Conservation (phyloP, 495 filamentous ascomycete genomes). For the Parmelia sp. region DNA sequence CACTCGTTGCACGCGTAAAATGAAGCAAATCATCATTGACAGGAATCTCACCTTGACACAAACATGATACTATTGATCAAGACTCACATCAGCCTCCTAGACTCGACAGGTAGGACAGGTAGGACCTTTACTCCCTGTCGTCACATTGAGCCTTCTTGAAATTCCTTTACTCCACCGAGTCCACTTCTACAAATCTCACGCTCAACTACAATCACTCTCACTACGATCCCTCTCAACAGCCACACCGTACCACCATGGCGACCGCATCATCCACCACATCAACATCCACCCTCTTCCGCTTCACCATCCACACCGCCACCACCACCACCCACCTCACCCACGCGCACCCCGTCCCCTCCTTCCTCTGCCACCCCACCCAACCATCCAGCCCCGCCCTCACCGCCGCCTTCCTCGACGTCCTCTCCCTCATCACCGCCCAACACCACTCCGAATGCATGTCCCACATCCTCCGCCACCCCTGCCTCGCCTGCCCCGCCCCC, state of each 20-base stretch:
- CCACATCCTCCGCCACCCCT: conserved; percentile 13
- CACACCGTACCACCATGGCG: conserved; percentile 7
- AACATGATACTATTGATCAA: too few species aligned
- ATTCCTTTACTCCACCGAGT: not conserved
- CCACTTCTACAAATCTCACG: not conserved
- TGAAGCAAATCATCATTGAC: too few species aligned
- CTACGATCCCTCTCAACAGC: not conserved
- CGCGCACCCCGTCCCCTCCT: conserved; percentile 19
- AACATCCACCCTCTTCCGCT: conserved; percentile 14
- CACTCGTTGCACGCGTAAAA: too few species aligned
- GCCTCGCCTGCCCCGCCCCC: conserved; percentile 11
- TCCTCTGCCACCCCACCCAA: conserved; percentile 11
- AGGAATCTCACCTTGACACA: too few species aligned
- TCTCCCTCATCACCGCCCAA: conserved; percentile 17
- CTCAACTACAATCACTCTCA: not conserved
- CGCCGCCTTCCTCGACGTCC: conserved; percentile 17
- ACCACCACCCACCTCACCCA: conserved; percentile 1
- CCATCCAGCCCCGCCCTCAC: conserved; percentile 1
- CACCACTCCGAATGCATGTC: conserved; percentile 18
- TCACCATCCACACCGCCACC: conserved; percentile 8
- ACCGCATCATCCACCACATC: conserved; percentile 8
- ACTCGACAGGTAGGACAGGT: too few species aligned
- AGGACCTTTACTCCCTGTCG: not conserved
- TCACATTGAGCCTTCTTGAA: not conserved
- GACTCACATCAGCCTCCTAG: not conserved